Conservation (phyloP, 495 filamentous ascomycete species). For the Lophiotrema nucula region DNA sequence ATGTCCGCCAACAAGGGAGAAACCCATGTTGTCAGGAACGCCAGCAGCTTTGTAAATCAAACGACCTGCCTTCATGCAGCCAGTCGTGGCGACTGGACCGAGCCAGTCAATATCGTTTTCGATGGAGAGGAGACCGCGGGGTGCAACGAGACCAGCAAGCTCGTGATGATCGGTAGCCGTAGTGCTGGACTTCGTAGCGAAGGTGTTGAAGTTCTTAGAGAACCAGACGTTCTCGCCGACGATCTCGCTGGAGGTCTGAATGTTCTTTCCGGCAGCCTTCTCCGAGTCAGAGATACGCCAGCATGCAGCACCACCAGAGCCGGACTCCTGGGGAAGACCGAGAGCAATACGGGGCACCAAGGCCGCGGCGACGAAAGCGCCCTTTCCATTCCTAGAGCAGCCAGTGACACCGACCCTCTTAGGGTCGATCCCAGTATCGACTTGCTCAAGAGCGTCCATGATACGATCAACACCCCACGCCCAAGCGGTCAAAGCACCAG, state of each 20-base stretch:
- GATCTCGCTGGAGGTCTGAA: constrained; percentile 48
- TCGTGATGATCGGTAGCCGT: constrained; percentile 48
- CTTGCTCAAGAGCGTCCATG: constrained; percentile 48
- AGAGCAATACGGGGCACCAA: constrained; percentile 49
- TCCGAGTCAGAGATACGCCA: constrained; percentile 48
- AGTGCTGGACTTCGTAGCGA: constrained; percentile 27
- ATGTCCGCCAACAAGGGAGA: constrained; percentile 53
- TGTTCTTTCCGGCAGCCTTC: constrained; percentile 37
- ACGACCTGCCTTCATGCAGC: constrained; percentile 55
- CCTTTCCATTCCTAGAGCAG: constrained; percentile 54
- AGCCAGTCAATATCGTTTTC: constrained; percentile 51
- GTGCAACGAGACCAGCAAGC: constrained; percentile 45
- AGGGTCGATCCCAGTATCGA: constrained; percentile 44
- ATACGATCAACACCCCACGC: constrained; percentile 51
- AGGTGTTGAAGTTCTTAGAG: constrained; percentile 40
- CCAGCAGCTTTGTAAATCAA: constrained; percentile 53
- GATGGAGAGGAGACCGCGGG: constrained; percentile 43
- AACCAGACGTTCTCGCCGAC: constrained; percentile 52
- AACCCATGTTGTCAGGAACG: constrained; percentile 49
- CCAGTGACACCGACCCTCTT: constrained; percentile 47
- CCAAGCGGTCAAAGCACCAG: constrained; percentile 49
- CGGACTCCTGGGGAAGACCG: constrained; percentile 51
- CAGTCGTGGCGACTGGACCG: constrained; percentile 46
- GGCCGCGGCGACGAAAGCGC: constrained; percentile 50
- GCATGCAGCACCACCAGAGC: constrained; percentile 49